These are phyloP conservation scores for Hepatocystis sp. DNA, from an alignment of 169 alveolate genomes.

Conservation along the genomic window DNA sequence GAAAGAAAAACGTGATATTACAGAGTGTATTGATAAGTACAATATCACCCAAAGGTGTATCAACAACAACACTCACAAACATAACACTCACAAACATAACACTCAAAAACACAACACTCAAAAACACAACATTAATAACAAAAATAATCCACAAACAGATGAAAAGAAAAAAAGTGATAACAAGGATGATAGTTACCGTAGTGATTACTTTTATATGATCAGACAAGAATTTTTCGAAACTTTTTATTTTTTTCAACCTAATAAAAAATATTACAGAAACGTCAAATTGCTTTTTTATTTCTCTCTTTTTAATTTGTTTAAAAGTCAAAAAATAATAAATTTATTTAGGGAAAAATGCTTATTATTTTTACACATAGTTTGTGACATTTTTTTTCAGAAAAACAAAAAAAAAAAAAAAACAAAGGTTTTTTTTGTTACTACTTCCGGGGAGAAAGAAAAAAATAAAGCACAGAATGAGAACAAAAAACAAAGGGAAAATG, in stretches of 20 bases:
- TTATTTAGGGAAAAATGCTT: conserved; percentile 22
- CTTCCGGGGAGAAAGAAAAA: not conserved
- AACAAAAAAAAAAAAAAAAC: conserved; percentile 10
- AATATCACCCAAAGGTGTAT: too few species aligned
- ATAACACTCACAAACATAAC: too few species aligned
- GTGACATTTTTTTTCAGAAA: conserved; percentile 48
- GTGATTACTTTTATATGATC: not conserved
- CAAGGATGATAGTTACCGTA: not conserved
- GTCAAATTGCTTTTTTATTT: conserved; percentile 53
- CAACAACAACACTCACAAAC: too few species aligned
- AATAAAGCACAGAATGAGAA: not conserved
- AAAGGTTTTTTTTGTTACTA: not conserved
- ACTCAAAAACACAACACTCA: too few species aligned
- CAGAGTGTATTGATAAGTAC: too few species aligned
- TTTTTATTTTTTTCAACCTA: conserved; percentile 22
- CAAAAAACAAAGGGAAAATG: not conserved
- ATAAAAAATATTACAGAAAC: conserved; percentile 20
- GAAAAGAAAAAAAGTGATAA: too few species aligned
- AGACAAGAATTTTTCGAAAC: conserved; percentile 17
- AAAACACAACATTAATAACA: too few species aligned
- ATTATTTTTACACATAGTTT: conserved; percentile 22
- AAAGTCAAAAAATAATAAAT: conserved; percentile 10
- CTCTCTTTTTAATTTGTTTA: conserved; percentile 30
- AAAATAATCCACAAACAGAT: too few species aligned
- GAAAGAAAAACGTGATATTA: not conserved